Conservation (phyloP, 345 rosid genomes). For the Hypericum perforatum region DNA sequence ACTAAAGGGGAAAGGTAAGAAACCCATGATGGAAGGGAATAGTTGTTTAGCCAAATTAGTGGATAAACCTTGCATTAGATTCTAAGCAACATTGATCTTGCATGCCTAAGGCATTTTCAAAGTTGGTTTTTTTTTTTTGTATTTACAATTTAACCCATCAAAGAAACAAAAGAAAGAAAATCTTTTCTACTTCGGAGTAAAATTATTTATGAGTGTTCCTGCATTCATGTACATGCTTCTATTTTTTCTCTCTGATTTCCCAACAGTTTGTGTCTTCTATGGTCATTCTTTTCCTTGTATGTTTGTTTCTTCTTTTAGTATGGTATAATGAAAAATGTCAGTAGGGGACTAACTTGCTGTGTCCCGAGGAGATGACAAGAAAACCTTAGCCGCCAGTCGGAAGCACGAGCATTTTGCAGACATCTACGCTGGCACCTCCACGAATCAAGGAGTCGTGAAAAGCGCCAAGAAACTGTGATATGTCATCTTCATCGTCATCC, state of each 20-base stretch:
- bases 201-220: too few relatives aligned
- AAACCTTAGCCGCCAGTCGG: slow-evolving; percentile 57
- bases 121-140: too few relatives aligned
- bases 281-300: background rate
- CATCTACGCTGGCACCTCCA: slow-evolving; percentile 61
- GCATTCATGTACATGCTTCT: slow-evolving; percentile 3
- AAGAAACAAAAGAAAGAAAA: too few relatives aligned
- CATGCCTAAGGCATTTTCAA: too few relatives aligned
- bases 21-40: too few relatives aligned
- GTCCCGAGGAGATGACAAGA: slow-evolving; percentile 66
- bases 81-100: too few relatives aligned
- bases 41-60: too few relatives aligned
- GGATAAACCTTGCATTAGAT: too few relatives aligned
- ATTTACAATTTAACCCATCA: too few relatives aligned
- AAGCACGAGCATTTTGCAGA: slow-evolving; percentile 59
- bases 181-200: too few relatives aligned
- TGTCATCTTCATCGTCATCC: slow-evolving; percentile 71
- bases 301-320: background rate
- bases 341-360: slow-evolving; percentile 17
- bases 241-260: background rate
- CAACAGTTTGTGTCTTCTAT: background rate
- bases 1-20: too few relatives aligned
- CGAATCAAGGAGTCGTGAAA: slow-evolving; percentile 57
- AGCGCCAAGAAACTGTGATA: slow-evolving; percentile 59
- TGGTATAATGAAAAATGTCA: background rate